phyloP scores from a whole-genome alignment of 2,329 filamentous ascomycete genomes.

The Camillea tinctor region DNA sequence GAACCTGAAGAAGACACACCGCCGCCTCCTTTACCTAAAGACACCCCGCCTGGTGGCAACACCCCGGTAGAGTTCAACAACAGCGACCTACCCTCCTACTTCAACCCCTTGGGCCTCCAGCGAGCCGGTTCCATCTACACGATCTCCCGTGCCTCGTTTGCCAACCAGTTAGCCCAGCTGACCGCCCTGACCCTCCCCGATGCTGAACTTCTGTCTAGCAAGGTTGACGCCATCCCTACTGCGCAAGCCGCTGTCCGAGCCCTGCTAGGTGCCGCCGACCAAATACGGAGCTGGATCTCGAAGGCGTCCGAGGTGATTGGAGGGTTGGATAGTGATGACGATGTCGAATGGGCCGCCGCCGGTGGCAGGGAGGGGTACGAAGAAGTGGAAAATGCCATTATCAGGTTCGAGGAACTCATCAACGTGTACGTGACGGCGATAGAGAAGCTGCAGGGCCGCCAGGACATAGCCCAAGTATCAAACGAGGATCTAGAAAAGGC shows the following conservation, averaged over 20 bases:
- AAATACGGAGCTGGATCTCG: slow-evolving; percentile 90
- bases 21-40: slow-evolving; percentile 51
- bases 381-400: slow-evolving; percentile 71
- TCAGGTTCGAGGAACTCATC: slow-evolving; percentile 82
- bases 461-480: slow-evolving; percentile 72
- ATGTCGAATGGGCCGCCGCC: slow-evolving; percentile 93
- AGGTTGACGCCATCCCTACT: slow-evolving; percentile 80
- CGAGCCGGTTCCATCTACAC: slow-evolving; percentile 90
- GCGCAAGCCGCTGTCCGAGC: slow-evolving; percentile 81
- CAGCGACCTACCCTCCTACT: slow-evolving; percentile 58
- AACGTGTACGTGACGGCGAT: slow-evolving; percentile 94
- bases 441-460: slow-evolving; percentile 78
- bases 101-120: slow-evolving; percentile 63
- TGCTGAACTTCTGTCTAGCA: slow-evolving; percentile 76
- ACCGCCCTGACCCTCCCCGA: slow-evolving; percentile 88
- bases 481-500: slow-evolving; percentile 70
- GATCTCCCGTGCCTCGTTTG: slow-evolving; percentile 86
- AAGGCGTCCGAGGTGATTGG: slow-evolving; percentile 88
- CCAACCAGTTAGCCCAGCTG: slow-evolving; percentile 87
- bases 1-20: slow-evolving; percentile 31
- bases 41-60: slow-evolving; percentile 45
- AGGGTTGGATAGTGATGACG: slow-evolving; percentile 90
- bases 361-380: slow-evolving; percentile 80
- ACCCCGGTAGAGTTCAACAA: slow-evolving; percentile 42
- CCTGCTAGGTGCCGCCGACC: slow-evolving; percentile 81